phyloP scores from a whole-genome alignment of 2,329 filamentous ascomycete genomes.

The Gaeumannomyces sp. region DNA sequence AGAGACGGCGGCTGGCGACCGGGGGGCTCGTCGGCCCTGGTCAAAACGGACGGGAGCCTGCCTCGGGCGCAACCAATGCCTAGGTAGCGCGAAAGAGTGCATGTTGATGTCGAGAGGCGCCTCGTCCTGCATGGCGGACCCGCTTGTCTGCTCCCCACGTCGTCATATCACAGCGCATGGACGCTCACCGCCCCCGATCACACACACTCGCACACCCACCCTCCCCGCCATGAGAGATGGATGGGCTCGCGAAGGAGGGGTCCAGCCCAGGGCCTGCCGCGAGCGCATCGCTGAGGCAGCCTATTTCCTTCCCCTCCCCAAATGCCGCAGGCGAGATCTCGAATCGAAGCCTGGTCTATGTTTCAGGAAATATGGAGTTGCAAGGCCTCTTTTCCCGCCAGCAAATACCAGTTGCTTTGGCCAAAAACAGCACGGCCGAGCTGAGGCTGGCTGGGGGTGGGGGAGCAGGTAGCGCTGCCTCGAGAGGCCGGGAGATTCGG shows the following conservation, averaged over 20 bases:
- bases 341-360: neutral
- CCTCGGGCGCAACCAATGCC: neutral
- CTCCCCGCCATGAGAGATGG: neutral
- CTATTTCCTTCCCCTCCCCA: neutral
- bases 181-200: neutral
- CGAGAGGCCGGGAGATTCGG: neutral
- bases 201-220: neutral
- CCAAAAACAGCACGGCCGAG: neutral
- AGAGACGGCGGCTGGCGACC: neutral
- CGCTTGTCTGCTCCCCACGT: neutral
- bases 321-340: neutral
- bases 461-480: no score
- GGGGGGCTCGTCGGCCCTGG: neutral
- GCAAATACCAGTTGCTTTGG: neutral
- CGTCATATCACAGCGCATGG: conserved; percentile 1
- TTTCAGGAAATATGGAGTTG: neutral
- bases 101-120: neutral
- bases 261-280: neutral
- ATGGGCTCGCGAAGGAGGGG: neutral
- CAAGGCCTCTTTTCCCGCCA: neutral
- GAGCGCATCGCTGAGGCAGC: neutral
- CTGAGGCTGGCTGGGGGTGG: no score
- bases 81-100: neutral
- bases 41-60: neutral
- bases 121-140: neutral